Evolutionary conservation across 2,329 filamentous ascomycete species (phyloP), one percentile per base, ranked within the genome.

Genomic region (Penicillium vulpinum): DNA sequence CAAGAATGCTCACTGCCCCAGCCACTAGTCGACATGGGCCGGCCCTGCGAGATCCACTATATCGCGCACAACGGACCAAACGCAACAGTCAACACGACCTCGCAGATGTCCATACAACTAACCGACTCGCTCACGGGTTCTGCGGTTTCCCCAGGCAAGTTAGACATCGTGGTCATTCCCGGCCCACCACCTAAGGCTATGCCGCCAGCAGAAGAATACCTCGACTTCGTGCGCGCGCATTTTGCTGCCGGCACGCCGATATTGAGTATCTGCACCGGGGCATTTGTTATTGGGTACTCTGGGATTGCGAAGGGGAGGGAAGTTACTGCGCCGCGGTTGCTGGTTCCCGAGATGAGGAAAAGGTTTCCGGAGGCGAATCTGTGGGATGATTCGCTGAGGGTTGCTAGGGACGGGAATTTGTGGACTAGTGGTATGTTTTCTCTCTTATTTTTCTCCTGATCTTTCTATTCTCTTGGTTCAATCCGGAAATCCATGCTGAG

Each of bases 111-210:
- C 11, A 59, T 77, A 9, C 55, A 57, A 1, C 57, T 74, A 39
- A 74, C 70, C 0, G 60, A 67, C 35, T 62, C 64, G 2, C 56
- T 71, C 1, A 43, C 59, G n/a, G 70, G 72, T 44, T 21, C 61
- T 2, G 59, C 54, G 4, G 73, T 77, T 6, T 60, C 67, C 2
- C 73, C 74, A 0, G 73, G 74, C 3, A 68, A 66, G 1, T 61
- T 77, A 0, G 74, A 77, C 51, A 60, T 75, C 29, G 55, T 77
- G 4, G 38, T 75, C 33, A 66, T 78, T 8, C 75, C 75, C 0
- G 75, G 75, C 3, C 72, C 75, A 0, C 66, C 75, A 7, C 75
- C 74, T 0, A 64, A 58, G 15, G 21, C 53, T 5, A 56, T 67
- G 61, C 59, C 62, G 0, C 72, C 72, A 0, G 56, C 62, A 2